Evolutionary conservation across 148 eudicot species (phyloP).

Genomic region (Cornus kousa): DNA sequence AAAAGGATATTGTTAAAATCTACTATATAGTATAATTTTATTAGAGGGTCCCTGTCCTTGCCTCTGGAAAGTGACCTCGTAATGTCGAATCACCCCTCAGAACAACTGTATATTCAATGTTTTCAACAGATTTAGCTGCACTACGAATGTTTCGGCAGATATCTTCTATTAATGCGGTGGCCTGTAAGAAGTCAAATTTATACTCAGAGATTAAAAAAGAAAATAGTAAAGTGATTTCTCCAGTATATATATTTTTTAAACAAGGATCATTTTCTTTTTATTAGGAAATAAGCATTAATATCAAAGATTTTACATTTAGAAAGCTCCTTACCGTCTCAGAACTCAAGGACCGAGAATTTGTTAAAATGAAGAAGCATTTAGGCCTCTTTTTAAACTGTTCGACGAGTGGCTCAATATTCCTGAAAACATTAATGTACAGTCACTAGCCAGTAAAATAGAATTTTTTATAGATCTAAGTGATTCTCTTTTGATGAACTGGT

Average conservation of each 20-base stretch:
- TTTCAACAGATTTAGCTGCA: conserved; percentile 66
- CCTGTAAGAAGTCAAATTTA: conserved; percentile 49
- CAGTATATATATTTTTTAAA: neutral
- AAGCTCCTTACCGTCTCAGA: conserved; percentile 65
- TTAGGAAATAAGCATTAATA: neutral
- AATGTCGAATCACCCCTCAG: conserved; percentile 96
- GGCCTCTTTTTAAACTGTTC: conserved; percentile 70
- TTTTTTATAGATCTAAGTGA: neutral
- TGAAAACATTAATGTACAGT: conserved; percentile 28
- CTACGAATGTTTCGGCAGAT: conserved; percentile 67
- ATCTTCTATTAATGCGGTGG: conserved; percentile 66
- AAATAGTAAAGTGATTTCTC: conserved; percentile 7
- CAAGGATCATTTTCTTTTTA: neutral
- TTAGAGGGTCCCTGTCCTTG: conserved; percentile 26
- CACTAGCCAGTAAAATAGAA: neutral
- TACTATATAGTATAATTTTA: neutral
- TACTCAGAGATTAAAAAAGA: neutral
- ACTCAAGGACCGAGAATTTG: conserved; percentile 84
- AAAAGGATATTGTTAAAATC: conserved; percentile 8
- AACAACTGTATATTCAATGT: conserved; percentile 75
- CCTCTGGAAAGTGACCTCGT: conserved; percentile 99
- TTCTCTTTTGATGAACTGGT: neutral
- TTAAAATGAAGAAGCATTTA: conserved; percentile 93
- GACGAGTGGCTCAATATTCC: conserved; percentile 70
- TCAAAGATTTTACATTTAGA: neutral